phyloP scores from a whole-genome alignment of 2,329 filamentous ascomycete species.

The Pezicula neosporulosa region DNA sequence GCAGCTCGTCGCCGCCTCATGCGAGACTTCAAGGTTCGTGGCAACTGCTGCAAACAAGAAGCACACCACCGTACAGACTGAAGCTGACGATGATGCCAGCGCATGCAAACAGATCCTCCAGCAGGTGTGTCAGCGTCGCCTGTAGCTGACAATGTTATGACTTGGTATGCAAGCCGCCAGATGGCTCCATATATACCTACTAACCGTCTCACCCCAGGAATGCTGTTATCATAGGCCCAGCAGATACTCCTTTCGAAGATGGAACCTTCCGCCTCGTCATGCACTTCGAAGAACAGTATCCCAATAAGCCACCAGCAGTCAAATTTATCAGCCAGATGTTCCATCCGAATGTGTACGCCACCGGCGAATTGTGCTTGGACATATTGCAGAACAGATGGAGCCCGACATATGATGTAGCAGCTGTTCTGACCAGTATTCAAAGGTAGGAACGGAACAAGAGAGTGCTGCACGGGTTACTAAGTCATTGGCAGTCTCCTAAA shows the following conservation, averaged over 20 bases:
- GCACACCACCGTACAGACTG: slow-evolving; percentile 11
- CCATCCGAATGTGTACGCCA: slow-evolving; percentile 97
- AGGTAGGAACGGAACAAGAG: slow-evolving; percentile 55
- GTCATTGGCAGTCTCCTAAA: slow-evolving; percentile 71
- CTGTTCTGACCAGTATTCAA: slow-evolving; percentile 95
- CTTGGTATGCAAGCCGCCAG: slow-evolving; percentile 57
- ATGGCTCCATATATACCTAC: neutral
- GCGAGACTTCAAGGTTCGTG: slow-evolving; percentile 94
- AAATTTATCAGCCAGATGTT: slow-evolving; percentile 99
- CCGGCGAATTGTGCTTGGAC: slow-evolving; percentile 92
- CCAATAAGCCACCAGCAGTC: slow-evolving; percentile 95
- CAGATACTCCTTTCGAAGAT: slow-evolving; percentile 96
- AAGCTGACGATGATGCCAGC: slow-evolving; percentile 47
- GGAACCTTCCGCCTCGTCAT: slow-evolving; percentile 97
- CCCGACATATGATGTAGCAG: slow-evolving; percentile 96
- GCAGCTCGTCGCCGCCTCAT: slow-evolving; percentile 93
- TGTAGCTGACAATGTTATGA: slow-evolving; percentile 96
- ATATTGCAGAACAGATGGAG: slow-evolving; percentile 98
- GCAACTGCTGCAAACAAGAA: slow-evolving; percentile 10
- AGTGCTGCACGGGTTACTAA: slow-evolving; percentile 24
- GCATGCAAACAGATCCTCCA: slow-evolving; percentile 98
- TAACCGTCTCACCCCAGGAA: slow-evolving; percentile 62
- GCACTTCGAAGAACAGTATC: slow-evolving; percentile 99
- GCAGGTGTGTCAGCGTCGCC: slow-evolving; percentile 95
- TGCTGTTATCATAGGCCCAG: slow-evolving; percentile 94